A percentile compares a stretch with the other conserved stretches of the same genome.
Evolutionary conservation across 768 basidiomycete species (phyloP).

Genomic region (Dioszegia crocea): DNA sequence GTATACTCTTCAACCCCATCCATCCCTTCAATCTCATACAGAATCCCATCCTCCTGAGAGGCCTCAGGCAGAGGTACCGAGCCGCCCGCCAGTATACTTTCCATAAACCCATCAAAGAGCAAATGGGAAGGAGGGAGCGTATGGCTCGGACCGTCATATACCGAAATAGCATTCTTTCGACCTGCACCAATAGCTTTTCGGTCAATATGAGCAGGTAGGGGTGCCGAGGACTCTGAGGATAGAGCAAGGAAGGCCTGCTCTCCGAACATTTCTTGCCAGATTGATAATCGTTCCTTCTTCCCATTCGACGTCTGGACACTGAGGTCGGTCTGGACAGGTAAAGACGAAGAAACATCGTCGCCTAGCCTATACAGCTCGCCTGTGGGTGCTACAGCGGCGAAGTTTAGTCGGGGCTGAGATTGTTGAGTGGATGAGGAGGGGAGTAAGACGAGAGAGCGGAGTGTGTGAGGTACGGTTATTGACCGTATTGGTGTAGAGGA

Average conservation of each 20-base stretch:
- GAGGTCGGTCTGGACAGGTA: slow-evolving; percentile 1
- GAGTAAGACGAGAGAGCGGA: slow-evolving; percentile 2
- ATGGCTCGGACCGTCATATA: slow-evolving; percentile 70
- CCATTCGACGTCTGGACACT: not conserved
- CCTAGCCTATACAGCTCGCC: slow-evolving; percentile 49
- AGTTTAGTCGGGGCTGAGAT: not conserved
- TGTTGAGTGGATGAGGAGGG: not conserved
- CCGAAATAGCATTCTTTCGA: slow-evolving; percentile 31
- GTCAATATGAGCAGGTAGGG: slow-evolving; percentile 38
- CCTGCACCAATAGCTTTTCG: slow-evolving; percentile 7
- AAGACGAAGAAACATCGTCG: slow-evolving; percentile 19
- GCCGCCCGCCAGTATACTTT: slow-evolving; percentile 50
- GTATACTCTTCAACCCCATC: not conserved
- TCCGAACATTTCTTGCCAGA: slow-evolving; percentile 91
- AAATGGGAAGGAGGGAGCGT: slow-evolving; percentile 68
- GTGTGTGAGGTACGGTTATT: not conserved
- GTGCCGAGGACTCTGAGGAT: not conserved
- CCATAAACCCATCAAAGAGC: slow-evolving; percentile 65
- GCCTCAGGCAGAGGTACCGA: not conserved
- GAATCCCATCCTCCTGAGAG: slow-evolving; percentile 25
- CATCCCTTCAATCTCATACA: slow-evolving; percentile 22
- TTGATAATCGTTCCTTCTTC: slow-evolving; percentile 53
- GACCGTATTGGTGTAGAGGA: not conserved
- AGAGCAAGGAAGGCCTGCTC: slow-evolving; percentile 59
- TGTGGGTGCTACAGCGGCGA: slow-evolving; percentile 29